A percentile compares a stretch with the other conserved stretches of the same genome.
Evolutionary conservation across 495 filamentous ascomycete genomes (phyloP).

Genomic region (Daldinia concentrica): DNA sequence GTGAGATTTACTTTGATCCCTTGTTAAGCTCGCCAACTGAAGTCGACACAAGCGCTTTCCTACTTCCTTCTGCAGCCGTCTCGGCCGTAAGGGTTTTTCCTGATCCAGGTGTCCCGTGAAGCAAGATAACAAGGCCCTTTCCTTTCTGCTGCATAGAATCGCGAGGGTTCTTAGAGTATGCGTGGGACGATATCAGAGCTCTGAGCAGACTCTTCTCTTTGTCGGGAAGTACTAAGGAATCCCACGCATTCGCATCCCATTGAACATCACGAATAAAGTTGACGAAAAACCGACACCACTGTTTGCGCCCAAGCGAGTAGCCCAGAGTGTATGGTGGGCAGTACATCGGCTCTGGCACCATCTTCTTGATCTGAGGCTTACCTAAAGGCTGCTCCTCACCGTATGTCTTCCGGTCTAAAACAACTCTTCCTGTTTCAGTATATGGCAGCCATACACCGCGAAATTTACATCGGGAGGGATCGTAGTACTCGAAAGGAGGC

Average conservation of each 20-base stretch:
- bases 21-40: slow-evolving; percentile 44
- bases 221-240: slow-evolving; percentile 76
- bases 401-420: slow-evolving; percentile 46
- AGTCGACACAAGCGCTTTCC: slow-evolving; percentile 42
- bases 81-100: slow-evolving; percentile 69
- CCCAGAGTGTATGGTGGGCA: slow-evolving; percentile 72
- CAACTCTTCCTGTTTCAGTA: slow-evolving; percentile 38
- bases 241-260: slow-evolving; percentile 82
- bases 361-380: slow-evolving; percentile 53
- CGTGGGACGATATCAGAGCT: slow-evolving; percentile 79
- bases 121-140: slow-evolving; percentile 61
- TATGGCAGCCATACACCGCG: slow-evolving; percentile 45
- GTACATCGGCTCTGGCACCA: slow-evolving; percentile 53
- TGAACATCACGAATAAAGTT: slow-evolving; percentile 68
- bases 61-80: slow-evolving; percentile 42
- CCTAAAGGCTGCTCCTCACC: slow-evolving; percentile 45
- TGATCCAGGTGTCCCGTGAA: slow-evolving; percentile 60
- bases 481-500: slow-evolving; percentile 40
- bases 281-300: slow-evolving; percentile 84
- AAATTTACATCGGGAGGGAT: slow-evolving; percentile 30
- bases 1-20: slow-evolving; percentile 21
- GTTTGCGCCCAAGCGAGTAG: slow-evolving; percentile 82
- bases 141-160: slow-evolving; percentile 79
- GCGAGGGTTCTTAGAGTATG: slow-evolving; percentile 55
- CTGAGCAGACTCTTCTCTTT: slow-evolving; percentile 85